Conservation (phyloP, 2,329 filamentous ascomycete species). For the Ophiobolus disseminans region DNA sequence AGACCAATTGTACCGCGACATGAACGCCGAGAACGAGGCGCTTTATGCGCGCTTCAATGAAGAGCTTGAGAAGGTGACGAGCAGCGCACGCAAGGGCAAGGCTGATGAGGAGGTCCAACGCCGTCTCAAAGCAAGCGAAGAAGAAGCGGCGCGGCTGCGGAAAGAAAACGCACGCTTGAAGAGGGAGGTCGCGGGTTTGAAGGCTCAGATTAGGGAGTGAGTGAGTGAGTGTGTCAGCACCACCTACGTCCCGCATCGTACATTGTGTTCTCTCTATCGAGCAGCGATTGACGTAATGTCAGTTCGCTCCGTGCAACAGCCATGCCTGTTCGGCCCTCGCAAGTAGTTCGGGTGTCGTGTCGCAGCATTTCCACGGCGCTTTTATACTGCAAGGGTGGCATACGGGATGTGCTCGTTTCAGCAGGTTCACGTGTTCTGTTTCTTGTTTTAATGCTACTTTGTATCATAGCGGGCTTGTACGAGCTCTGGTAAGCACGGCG, state of each 20-base stretch:
- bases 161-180: conserved; percentile 86
- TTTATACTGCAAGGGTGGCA: too few species aligned
- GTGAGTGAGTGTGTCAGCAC: conserved; percentile 21
- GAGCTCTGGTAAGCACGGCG: too few species aligned
- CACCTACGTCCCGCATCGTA: neutral
- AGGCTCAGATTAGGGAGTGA: conserved; percentile 57
- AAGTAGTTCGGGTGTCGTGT: too few species aligned
- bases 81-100: conserved; percentile 71
- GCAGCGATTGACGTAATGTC: neutral
- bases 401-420: too few species aligned
- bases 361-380: too few species aligned
- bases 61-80: conserved; percentile 85
- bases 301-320: conserved; percentile 1
- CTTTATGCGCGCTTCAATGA: conserved; percentile 91
- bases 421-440: too few species aligned
- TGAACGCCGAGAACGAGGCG: conserved; percentile 88
- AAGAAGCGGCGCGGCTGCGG: conserved; percentile 78
- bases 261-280: neutral
- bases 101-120: conserved; percentile 79
- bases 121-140: conserved; percentile 74
- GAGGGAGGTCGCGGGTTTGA: conserved; percentile 76
- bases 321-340: too few species aligned
- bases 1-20: conserved; percentile 87
- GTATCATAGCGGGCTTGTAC: too few species aligned
- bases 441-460: too few species aligned